Base-by-base conservation (phyloP, 2,329 filamentous ascomycete species). In the Ascocoryne sarcoides region DNA sequence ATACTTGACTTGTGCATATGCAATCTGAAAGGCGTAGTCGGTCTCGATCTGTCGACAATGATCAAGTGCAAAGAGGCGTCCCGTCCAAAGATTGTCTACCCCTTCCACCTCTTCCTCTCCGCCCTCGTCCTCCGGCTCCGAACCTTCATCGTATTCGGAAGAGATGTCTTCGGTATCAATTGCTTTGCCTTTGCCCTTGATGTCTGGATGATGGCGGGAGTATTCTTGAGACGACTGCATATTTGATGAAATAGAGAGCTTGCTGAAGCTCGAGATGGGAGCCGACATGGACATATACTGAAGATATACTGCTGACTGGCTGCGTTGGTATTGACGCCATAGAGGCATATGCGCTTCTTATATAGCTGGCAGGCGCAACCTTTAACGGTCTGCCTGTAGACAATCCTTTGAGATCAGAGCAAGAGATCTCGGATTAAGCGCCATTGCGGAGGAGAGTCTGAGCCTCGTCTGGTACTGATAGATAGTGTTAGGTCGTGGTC, bases 251-350 rank as follows among this genome's bases (percentile, higher is more conserved):
- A 59, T 47, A 9, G 54, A 51, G 37, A 58, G 55, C 45, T 56
- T 53, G 46, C 47, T 49, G 43, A 58, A 59, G 43, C 47, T 47
- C 10, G 51, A 46, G 37, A 49, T 44, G 39, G 56, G 53, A 29
- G 49, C 42, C 50, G 54, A 57, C 56, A 59, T 59, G 48, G 47
- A 48, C 43, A 43, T 48, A 26, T 26, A 26, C 23, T 59, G 48
- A 47, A 48, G 44, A 43, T 48, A 26, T 26, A 26, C 23, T 26
- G 12, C 12, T 26, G 20, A 10, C 20, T 16, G 16, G 15, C 19
- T n/a, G 7, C 18, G n/a, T 35, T 35, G 18, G 15, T 7, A n/a
- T 20, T 35, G n/a, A 42, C 14, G 36, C 33, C 50, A 58, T 56
- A 28, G 39, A 37, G 45, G 51, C 39, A 34, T 39, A 41, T 41